Evolutionary conservation across 352 stramenopile genomes (phyloP).

Genomic region (Thalassiosira exigua): DNA sequence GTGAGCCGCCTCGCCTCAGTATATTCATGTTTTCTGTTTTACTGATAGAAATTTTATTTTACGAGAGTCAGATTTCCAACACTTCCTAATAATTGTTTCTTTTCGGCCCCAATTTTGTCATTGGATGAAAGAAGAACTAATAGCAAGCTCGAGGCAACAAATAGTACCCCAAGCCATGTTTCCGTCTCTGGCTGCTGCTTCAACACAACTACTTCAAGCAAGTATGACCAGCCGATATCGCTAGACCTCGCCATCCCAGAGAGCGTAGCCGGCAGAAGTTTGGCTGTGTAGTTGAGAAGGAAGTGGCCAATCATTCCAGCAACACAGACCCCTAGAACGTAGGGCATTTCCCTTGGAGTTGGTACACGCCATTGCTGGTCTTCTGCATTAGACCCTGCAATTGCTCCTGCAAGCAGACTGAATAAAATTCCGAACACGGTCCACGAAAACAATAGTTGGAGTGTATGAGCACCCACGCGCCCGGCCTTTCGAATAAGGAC

Average conservation of each 20-base stretch:
- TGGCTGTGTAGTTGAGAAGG: conserved; percentile 58
- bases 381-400: background rate
- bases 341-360: background rate
- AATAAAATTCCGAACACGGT: conserved; percentile 55
- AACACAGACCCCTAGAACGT: conserved; percentile 31
- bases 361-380: conserved; percentile 21
- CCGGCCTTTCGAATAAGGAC: conserved; percentile 64
- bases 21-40: too few relatives aligned
- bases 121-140: conserved; percentile 33
- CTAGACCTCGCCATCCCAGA: conserved; percentile 35
- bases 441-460: conserved; percentile 65
- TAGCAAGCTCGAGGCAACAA: conserved; percentile 46
- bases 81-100: too few relatives aligned
- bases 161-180: conserved; percentile 43
- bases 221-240: conserved; percentile 58
- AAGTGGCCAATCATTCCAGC: conserved; percentile 51
- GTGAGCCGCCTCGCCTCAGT: too few relatives aligned
- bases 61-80: conserved; percentile 15
- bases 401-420: conserved; percentile 25
- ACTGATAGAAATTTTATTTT: too few relatives aligned
- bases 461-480: conserved; percentile 52
- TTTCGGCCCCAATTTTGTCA: background rate
- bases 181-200: conserved; percentile 21
- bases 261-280: conserved; percentile 44
- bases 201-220: conserved; percentile 56